Evolutionary conservation across 1,284 basidiomycete species (phyloP).

Genomic region (Termitomyces sp.): DNA sequence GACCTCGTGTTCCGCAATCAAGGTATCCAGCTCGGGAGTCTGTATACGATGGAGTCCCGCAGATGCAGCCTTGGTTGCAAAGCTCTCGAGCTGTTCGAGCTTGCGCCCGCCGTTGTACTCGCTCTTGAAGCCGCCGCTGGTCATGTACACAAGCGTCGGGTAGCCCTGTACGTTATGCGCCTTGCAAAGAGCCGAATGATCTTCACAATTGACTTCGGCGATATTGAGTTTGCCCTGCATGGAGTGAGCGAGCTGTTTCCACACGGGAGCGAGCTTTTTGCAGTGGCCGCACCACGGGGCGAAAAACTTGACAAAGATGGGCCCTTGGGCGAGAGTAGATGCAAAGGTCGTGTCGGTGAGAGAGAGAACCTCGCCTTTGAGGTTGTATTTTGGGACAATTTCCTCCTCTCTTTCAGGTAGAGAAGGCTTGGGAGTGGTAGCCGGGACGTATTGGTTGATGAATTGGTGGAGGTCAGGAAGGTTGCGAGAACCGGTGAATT

Average conservation of each 20-base stretch:
- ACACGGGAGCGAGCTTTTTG: conserved; percentile 82
- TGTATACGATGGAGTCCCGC: conserved; percentile 47
- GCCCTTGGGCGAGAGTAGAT: conserved; percentile 48
- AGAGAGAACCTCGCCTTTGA: conserved; percentile 56
- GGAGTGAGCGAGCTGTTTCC: conserved; percentile 65
- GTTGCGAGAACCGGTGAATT: conserved; percentile 44
- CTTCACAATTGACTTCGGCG: conserved; percentile 85
- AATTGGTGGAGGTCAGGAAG: conserved; percentile 31
- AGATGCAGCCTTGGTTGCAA: conserved; percentile 64
- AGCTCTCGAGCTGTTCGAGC: conserved; percentile 63
- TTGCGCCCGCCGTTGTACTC: conserved; percentile 72
- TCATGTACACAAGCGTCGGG: conserved; percentile 74
- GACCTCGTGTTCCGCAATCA: conserved; percentile 54
- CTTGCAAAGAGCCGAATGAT: conserved; percentile 60
- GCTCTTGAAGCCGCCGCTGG: conserved; percentile 40
- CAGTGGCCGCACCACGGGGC: conserved; percentile 95
- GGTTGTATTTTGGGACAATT: conserved; percentile 38
- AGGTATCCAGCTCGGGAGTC: conserved; percentile 47
- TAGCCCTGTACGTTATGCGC: conserved; percentile 68
- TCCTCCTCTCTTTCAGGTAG: conserved; percentile 13
- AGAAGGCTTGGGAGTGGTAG: background rate
- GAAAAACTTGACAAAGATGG: conserved; percentile 84
- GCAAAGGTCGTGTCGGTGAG: conserved; percentile 53
- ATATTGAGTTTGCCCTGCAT: conserved; percentile 71
- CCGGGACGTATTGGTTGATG: conserved; percentile 26